These are phyloP conservation scores for Penicillium psychrofluorescens DNA, from an alignment of 495 filamentous ascomycete genomes.

Conservation along the genomic window DNA sequence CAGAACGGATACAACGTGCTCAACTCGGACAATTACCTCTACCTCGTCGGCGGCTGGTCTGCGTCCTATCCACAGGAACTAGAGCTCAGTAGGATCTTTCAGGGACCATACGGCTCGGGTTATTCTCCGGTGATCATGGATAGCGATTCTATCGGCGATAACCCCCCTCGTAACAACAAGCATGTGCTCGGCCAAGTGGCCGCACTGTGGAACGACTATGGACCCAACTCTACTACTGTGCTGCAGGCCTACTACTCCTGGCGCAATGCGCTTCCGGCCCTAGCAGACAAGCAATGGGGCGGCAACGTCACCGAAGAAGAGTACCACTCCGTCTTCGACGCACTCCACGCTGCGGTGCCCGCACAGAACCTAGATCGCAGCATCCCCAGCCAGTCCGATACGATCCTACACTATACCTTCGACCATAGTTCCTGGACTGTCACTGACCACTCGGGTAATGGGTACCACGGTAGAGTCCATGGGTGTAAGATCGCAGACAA, in stretches of 20 bases:
- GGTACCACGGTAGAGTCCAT: conserved; percentile 30
- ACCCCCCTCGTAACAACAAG: conserved; percentile 30
- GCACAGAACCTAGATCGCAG: conserved; percentile 40
- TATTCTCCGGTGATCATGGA: conserved; percentile 45
- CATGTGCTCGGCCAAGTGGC: conserved; percentile 36
- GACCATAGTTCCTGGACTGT: conserved; percentile 6
- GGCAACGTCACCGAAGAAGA: conserved; percentile 33
- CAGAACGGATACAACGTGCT: conserved; percentile 43
- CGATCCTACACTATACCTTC: conserved; percentile 35
- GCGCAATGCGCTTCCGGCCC: conserved; percentile 38
- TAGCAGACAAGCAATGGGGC: conserved; percentile 51
- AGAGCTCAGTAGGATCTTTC: conserved; percentile 34
- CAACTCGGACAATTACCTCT: conserved; percentile 45
- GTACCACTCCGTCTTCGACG: conserved; percentile 27
- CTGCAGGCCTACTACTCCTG: conserved; percentile 43
- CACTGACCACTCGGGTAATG: conserved; percentile 35
- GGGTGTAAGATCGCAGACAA: conserved; percentile 18
- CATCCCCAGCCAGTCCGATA: conserved; percentile 27
- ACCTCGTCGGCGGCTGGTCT: conserved; percentile 42
- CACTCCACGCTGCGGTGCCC: conserved; percentile 29
- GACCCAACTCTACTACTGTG: conserved; percentile 36
- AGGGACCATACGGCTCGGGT: conserved; percentile 31
- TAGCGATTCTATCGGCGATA: conserved; percentile 31
- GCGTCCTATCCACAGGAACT: conserved; percentile 31
- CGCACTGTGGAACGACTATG: conserved; percentile 47